A percentile compares a stretch with the other conserved stretches of the same genome.
Conservation (phyloP, 176 grass and related monocot genomes). For the Zoysia pacifica region DNA sequence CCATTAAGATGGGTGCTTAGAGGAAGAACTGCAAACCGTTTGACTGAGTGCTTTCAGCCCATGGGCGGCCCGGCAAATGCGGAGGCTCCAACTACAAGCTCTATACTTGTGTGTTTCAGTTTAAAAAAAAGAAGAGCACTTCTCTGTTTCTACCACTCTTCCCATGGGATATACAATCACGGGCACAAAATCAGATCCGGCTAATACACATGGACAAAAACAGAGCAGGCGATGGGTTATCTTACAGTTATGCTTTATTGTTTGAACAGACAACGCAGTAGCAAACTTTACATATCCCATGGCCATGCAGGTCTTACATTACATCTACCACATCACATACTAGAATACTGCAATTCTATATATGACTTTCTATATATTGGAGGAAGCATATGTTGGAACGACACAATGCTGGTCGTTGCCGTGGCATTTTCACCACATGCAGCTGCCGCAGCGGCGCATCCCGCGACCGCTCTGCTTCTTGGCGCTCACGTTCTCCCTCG, state of each 20-base stretch:
- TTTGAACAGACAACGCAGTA: constrained; percentile 19
- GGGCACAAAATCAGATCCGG: background rate
- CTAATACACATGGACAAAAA: too few relatives aligned
- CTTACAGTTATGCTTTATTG: constrained; percentile 1
- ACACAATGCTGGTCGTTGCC: background rate
- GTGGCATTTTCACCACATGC: constrained; percentile 44
- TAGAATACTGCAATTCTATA: background rate
- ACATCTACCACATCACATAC: background rate
- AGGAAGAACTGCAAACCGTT: background rate
- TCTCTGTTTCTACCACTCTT: too few relatives aligned
- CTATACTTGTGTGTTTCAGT: too few relatives aligned
- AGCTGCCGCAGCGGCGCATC: constrained; percentile 40
- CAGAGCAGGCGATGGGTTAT: background rate
- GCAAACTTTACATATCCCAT: background rate
- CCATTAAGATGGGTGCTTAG: background rate
- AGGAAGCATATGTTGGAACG: background rate
- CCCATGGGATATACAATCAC: too few relatives aligned
- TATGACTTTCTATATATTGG: background rate
- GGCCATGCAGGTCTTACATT: background rate
- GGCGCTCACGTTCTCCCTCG: constrained; percentile 41
- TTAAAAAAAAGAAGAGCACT: too few relatives aligned
- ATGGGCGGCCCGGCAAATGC: background rate
- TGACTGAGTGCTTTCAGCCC: too few relatives aligned
- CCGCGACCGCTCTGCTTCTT: constrained; percentile 13
- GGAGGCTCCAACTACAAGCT: too few relatives aligned